These are phyloP conservation scores for Hirsutella rhossiliensis DNA, from an alignment of 2,329 filamentous ascomycete genomes.

Conservation along the genomic window DNA sequence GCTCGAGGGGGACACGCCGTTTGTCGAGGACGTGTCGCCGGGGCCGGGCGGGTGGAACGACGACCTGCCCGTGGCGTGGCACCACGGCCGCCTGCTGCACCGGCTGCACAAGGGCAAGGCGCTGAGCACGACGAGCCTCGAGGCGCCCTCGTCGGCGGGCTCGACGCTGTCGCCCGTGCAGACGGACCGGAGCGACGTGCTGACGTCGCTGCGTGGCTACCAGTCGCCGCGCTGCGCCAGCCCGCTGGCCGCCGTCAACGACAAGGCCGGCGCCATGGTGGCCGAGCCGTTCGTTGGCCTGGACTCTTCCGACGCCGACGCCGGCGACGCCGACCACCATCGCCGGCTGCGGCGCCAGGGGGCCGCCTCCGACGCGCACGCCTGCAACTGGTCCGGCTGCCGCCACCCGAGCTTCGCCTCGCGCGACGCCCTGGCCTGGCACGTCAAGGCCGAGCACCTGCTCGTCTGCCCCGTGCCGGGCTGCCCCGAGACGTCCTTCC, in stretches of 20 bases:
- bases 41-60: neutral
- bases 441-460: constrained; percentile 31
- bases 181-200: constrained; percentile 14
- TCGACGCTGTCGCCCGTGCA: constrained; percentile 17
- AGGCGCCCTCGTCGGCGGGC: constrained; percentile 15
- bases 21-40: neutral
- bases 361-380: constrained; percentile 14
- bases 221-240: constrained; percentile 13
- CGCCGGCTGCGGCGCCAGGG: too few relatives aligned
- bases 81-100: neutral
- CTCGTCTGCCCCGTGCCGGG: constrained; percentile 26
- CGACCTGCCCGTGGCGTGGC: neutral
- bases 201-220: constrained; percentile 4
- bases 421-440: constrained; percentile 25
- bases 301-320: too few relatives aligned
- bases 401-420: constrained; percentile 21
- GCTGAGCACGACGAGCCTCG: constrained; percentile 13
- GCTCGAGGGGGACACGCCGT: too few relatives aligned
- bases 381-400: constrained; percentile 29
- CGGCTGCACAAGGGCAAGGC: constrained; percentile 3
- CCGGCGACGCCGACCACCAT: too few relatives aligned
- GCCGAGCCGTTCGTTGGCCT: too few relatives aligned
- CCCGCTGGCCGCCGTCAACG: constrained; percentile 6
- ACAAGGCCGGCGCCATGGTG: neutral
- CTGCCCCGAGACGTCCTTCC: constrained; percentile 24